Percentiles rank a stretch among this genome's conserved stretches.
phyloP scores from a whole-genome alignment of 2,329 filamentous ascomycete genomes.

The Chaetomium sp. region DNA sequence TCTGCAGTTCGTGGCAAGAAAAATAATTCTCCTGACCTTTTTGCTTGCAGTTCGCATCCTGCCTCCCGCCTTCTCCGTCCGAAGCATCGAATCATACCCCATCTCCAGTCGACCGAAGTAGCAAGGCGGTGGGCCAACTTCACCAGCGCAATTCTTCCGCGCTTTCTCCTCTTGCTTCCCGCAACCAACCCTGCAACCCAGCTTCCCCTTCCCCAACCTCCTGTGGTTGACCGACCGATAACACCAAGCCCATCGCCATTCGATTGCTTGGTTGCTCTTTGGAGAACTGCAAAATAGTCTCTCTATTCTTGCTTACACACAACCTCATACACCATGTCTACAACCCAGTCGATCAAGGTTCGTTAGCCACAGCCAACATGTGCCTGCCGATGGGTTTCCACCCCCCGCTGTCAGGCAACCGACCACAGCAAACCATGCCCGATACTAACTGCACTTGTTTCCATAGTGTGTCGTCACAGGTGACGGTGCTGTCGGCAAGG shows the following conservation, averaged over 20 bases:
- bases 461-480: conserved; percentile 93
- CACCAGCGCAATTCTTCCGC: conserved; percentile 26
- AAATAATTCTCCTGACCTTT: conserved; percentile 43
- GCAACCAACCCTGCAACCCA: conserved; percentile 29
- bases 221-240: conserved; percentile 21
- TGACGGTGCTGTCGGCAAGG: conserved; percentile 99
- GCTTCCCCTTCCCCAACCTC: conserved; percentile 23
- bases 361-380: conserved; percentile 35
- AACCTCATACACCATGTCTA: conserved; percentile 63
- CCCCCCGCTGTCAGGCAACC: background rate
- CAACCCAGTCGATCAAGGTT: conserved; percentile 92
- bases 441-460: conserved; percentile 39
- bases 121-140: conserved; percentile 27
- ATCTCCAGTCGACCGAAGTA: conserved; percentile 26
- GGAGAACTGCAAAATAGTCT: conserved; percentile 9
- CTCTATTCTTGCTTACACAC: conserved; percentile 4
- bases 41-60: conserved; percentile 42
- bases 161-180: conserved; percentile 23
- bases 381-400: conserved; percentile 8
- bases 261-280: conserved; percentile 18
- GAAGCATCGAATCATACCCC: conserved; percentile 20
- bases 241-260: conserved; percentile 25
- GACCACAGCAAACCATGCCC: background rate
- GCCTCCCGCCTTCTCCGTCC: conserved; percentile 31
- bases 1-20: conserved; percentile 43